Conservation (phyloP, 75 land plant genomes). For the Sequoiadendron giganteum region DNA sequence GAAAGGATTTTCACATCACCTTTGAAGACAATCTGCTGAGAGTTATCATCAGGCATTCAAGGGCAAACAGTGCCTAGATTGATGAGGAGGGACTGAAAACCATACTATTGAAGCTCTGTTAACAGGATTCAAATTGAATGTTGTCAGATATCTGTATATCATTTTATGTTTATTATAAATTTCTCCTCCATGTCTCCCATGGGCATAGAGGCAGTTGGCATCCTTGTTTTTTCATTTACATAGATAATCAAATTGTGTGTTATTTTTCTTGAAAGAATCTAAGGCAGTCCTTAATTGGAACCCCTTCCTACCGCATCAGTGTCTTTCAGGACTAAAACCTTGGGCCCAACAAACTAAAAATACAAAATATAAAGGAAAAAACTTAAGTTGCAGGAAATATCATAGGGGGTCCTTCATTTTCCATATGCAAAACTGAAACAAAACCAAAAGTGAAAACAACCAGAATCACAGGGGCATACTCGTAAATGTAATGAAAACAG, state of each 20-base stretch:
- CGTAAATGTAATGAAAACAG: not conserved
- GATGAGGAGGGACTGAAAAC: not conserved
- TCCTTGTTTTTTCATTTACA: not conserved
- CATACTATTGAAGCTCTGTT: not conserved
- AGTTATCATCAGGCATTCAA: conserved; percentile 57
- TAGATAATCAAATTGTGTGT: not conserved
- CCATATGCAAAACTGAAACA: not conserved
- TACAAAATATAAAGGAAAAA: not conserved
- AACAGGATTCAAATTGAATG: not conserved
- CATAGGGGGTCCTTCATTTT: not conserved
- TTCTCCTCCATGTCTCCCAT: not conserved
- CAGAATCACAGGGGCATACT: not conserved
- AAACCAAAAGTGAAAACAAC: not conserved
- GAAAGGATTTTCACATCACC: conserved; percentile 41
- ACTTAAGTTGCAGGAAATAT: not conserved
- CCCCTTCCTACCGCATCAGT: not conserved
- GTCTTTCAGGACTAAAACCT: not conserved
- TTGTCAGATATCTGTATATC: not conserved
- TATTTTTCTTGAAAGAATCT: too few species aligned
- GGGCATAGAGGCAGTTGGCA: not conserved
- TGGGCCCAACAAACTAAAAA: not conserved
- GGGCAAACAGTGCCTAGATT: conserved; percentile 87
- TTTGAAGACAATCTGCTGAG: conserved; percentile 34
- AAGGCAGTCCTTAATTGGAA: too few species aligned
- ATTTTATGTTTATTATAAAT: not conserved